These are phyloP conservation scores for Fomitopsis pulvina DNA, from an alignment of 768 basidiomycete genomes.

Conservation along the genomic window DNA sequence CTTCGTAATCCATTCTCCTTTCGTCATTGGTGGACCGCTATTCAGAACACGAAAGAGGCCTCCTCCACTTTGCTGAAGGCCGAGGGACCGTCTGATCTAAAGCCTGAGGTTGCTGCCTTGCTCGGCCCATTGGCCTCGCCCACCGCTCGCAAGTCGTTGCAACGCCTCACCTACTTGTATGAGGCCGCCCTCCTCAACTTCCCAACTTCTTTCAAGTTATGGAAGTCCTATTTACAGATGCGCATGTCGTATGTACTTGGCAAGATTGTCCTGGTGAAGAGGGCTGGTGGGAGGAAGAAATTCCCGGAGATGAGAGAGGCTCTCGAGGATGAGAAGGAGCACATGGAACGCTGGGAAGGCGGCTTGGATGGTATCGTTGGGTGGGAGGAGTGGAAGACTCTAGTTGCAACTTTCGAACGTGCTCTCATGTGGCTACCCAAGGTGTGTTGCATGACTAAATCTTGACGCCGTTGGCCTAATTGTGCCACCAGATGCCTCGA, in stretches of 20 bases:
- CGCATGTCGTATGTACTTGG: constrained; percentile 86
- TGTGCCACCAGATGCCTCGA: constrained; percentile 64
- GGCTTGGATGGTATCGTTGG: constrained; percentile 87
- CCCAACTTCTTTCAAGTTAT: constrained; percentile 87
- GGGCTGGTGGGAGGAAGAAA: constrained; percentile 85
- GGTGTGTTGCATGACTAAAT: constrained; percentile 37
- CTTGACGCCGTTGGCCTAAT: constrained; percentile 7
- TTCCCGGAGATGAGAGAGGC: constrained; percentile 87
- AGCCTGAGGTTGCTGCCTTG: constrained; percentile 46
- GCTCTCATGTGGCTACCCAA: constrained; percentile 93
- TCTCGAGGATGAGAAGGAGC: constrained; percentile 76
- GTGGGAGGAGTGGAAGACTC: constrained; percentile 91
- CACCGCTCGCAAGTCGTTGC: constrained; percentile 66
- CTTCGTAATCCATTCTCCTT: constrained; percentile 87
- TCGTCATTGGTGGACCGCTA: constrained; percentile 88
- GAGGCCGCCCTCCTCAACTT: constrained; percentile 87
- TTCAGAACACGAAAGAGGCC: constrained; percentile 66
- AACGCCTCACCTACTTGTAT: constrained; percentile 87
- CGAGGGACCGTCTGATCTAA: constrained; percentile 41
- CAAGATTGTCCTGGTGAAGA: constrained; percentile 60
- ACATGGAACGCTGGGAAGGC: constrained; percentile 79
- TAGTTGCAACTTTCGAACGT: constrained; percentile 86
- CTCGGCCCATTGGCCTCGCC: constrained; percentile 79
- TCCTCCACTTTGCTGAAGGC: constrained; percentile 50
- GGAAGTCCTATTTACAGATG: constrained; percentile 87